phyloP scores from a whole-genome alignment of 148 eudicot species.

The Amaranthus palmeri region DNA sequence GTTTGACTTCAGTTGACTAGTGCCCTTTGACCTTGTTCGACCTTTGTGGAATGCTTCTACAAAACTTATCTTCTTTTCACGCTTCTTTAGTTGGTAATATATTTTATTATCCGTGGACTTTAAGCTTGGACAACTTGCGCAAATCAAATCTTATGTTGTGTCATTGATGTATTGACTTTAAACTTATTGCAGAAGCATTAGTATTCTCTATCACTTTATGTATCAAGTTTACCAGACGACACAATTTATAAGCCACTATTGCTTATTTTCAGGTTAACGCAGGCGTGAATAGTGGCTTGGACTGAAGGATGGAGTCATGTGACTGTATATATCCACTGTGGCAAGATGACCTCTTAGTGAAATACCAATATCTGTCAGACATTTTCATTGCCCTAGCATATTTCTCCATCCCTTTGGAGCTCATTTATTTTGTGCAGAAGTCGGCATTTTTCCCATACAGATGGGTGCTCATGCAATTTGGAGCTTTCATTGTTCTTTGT shows the following conservation, averaged over 20 bases:
- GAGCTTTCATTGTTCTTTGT: constrained; percentile 86
- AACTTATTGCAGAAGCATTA: neutral
- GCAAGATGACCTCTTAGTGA: constrained; percentile 78
- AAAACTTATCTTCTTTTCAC: neutral
- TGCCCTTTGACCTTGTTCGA: too few species aligned
- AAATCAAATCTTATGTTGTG: too few species aligned
- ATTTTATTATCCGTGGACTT: neutral
- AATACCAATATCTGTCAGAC: constrained; percentile 89
- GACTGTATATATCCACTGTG: constrained; percentile 71
- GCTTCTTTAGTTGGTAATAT: neutral
- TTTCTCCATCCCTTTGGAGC: constrained; percentile 92
- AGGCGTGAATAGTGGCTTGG: constrained; percentile 14
- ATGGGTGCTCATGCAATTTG: constrained; percentile 94
- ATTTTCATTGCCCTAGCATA: constrained; percentile 85
- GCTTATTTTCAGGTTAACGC: constrained; percentile 28
- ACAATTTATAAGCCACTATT: neutral
- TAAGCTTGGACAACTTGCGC: too few species aligned
- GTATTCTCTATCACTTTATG: neutral
- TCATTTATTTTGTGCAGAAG: constrained; percentile 81
- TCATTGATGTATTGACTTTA: too few species aligned
- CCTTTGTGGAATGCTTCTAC: too few species aligned
- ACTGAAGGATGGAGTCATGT: constrained; percentile 59
- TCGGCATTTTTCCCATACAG: constrained; percentile 88
- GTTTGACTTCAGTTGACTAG: neutral
- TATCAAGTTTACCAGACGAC: neutral